These are phyloP conservation scores for Suillus hirtellus DNA, from an alignment of 768 basidiomycete genomes.

Conservation along the genomic window DNA sequence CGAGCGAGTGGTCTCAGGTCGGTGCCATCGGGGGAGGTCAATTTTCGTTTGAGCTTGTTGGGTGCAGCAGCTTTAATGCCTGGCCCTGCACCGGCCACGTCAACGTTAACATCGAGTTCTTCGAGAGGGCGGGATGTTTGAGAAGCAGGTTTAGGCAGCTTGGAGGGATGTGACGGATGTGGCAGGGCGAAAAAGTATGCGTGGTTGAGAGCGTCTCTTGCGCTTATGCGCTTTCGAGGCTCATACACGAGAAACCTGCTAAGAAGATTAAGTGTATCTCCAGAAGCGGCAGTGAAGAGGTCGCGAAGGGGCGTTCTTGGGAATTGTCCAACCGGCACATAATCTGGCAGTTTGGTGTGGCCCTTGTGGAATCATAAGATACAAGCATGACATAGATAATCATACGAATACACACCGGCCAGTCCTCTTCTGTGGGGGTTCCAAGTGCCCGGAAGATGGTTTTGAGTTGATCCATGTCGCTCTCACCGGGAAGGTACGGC, in stretches of 20 bases:
- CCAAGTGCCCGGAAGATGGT: conserved; percentile 93
- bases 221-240: conserved; percentile 77
- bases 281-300: conserved; percentile 88
- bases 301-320: conserved; percentile 80
- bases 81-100: conserved; percentile 48
- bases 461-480: conserved; percentile 95
- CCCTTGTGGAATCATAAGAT: conserved; percentile 50
- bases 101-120: conserved; percentile 76
- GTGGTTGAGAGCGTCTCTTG: conserved; percentile 80
- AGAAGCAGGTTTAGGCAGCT: conserved; percentile 73
- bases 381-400: neutral
- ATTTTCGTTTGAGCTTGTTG: conserved; percentile 70
- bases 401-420: conserved; percentile 67
- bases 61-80: conserved; percentile 51
- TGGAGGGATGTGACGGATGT: conserved; percentile 84
- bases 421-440: conserved; percentile 94
- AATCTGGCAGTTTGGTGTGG: conserved; percentile 88
- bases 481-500: conserved; percentile 93
- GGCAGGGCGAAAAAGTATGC: conserved; percentile 87
- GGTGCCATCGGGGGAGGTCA: conserved; percentile 53
- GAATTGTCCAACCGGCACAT: conserved; percentile 82
- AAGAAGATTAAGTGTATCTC: conserved; percentile 82
- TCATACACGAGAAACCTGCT: conserved; percentile 81
- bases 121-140: conserved; percentile 61
- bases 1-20: conserved; percentile 63